Conservation (phyloP, 2,329 filamentous ascomycete genomes). For the Apiospora phragmitis region DNA sequence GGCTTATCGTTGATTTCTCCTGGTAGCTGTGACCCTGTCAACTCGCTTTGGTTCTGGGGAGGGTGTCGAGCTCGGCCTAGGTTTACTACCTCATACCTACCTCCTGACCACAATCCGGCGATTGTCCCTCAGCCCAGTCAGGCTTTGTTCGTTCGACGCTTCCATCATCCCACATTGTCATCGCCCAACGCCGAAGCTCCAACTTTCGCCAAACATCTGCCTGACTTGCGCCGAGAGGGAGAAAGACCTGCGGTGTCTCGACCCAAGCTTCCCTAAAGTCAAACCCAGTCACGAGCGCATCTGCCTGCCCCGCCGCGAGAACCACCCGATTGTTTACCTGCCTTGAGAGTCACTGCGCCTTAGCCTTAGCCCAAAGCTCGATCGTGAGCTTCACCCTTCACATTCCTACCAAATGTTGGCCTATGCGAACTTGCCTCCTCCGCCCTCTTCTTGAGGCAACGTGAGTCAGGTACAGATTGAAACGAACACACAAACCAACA, state of each 20-base stretch:
- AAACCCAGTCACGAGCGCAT: constrained; percentile 9
- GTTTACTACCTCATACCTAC: neutral
- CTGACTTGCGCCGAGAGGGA: neutral
- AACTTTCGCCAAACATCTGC: neutral
- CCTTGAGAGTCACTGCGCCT: neutral
- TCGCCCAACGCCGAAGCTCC: neutral
- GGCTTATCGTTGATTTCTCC: constrained; percentile 7
- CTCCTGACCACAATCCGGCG: neutral
- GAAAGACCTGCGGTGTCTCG: neutral
- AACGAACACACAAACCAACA: constrained; percentile 15
- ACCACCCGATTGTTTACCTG: constrained; percentile 6
- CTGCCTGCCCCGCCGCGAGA: constrained; percentile 5
- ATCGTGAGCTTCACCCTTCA: constrained; percentile 10
- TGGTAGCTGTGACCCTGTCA: constrained; percentile 2
- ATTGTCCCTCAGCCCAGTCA: neutral
- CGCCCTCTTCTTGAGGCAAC: constrained; percentile 44
- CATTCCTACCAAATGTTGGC: constrained; percentile 35
- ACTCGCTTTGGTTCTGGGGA: neutral
- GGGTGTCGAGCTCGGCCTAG: constrained; percentile 3
- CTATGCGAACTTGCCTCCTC: constrained; percentile 39
- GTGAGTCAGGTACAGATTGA: constrained; percentile 32
- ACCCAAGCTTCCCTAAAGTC: constrained; percentile 7
- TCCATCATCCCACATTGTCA: neutral
- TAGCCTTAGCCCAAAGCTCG: constrained; percentile 6
- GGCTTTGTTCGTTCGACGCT: constrained; percentile 2